phyloP scores from a whole-genome alignment of 441 rosid genomes.

The Breynia disticha region DNA sequence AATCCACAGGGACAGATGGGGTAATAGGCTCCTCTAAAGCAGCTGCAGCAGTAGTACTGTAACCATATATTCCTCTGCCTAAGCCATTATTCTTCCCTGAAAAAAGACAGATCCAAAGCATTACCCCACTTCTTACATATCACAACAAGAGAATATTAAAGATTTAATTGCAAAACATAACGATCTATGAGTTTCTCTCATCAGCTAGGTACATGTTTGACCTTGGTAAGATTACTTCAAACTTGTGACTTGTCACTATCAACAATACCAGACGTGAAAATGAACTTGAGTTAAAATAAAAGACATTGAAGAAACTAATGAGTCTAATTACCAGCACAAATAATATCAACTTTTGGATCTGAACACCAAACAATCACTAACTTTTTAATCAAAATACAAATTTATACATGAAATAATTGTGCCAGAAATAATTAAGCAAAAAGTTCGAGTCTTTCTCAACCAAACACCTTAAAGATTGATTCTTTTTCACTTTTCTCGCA shows the following conservation, averaged over 20 bases:
- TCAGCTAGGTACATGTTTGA: neutral
- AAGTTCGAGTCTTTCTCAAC: neutral
- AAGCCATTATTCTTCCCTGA: constrained; percentile 34
- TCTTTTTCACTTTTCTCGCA: neutral
- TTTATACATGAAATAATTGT: neutral
- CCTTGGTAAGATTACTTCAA: neutral
- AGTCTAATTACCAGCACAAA: no score
- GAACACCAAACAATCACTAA: no score
- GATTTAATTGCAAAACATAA: neutral
- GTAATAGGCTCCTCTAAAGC: constrained; percentile 37
- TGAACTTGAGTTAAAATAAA: no score
- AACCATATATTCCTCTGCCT: constrained; percentile 28
- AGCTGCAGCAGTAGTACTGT: constrained; percentile 35
- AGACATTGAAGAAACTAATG: no score
- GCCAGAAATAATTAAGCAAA: neutral
- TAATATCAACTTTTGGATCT: no score
- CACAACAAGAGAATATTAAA: neutral
- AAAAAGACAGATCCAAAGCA: constrained; percentile 4
- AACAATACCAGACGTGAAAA: neutral
- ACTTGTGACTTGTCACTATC: neutral
- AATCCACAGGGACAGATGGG: constrained; percentile 47
- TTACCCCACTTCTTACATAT: neutral
- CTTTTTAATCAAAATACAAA: neutral
- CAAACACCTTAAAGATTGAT: neutral
- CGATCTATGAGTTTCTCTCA: neutral